A percentile compares a stretch with the other conserved stretches of the same genome.
phyloP scores from a whole-genome alignment of 1,284 basidiomycete species.

The Peniophora sp. region DNA sequence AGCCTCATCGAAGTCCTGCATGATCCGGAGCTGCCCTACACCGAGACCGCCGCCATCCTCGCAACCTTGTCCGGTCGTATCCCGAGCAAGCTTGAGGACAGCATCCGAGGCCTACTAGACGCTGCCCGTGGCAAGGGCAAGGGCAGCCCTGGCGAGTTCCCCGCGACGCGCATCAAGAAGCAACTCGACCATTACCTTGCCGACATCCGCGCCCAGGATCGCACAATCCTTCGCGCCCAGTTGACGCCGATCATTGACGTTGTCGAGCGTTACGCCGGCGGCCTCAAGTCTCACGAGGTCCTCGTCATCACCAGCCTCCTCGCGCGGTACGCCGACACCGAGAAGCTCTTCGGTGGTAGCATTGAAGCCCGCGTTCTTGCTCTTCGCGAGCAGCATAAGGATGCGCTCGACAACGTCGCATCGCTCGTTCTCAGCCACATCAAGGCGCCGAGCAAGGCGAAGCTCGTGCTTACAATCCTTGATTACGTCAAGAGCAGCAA shows the following conservation, averaged over 20 bases:
- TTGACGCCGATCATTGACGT: slow-evolving; percentile 70
- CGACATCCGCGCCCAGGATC: slow-evolving; percentile 76
- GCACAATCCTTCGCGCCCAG: slow-evolving; percentile 67
- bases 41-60: slow-evolving; percentile 79
- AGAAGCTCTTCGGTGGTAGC: slow-evolving; percentile 87
- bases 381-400: slow-evolving; percentile 88
- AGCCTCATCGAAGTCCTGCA: slow-evolving; percentile 75
- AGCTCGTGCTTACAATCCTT: slow-evolving; percentile 78
- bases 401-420: slow-evolving; percentile 86
- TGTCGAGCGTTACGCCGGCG: slow-evolving; percentile 76
- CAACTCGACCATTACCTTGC: slow-evolving; percentile 80
- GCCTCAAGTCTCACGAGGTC: slow-evolving; percentile 85
- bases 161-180: slow-evolving; percentile 75
- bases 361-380: slow-evolving; percentile 90
- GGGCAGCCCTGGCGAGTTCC: slow-evolving; percentile 75
- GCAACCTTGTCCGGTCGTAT: slow-evolving; percentile 91
- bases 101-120: slow-evolving; percentile 76
- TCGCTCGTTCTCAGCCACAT: slow-evolving; percentile 90
- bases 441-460: slow-evolving; percentile 90
- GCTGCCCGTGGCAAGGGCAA: slow-evolving; percentile 66
- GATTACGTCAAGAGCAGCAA: slow-evolving; percentile 81
- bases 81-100: slow-evolving; percentile 86
- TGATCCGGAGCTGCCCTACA: slow-evolving; percentile 85
- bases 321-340: slow-evolving; percentile 73
- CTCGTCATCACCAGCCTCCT: slow-evolving; percentile 68